These are phyloP conservation scores for Aspergillus fumigatus DNA, from an alignment of 2,329 filamentous ascomycete species.

Conservation along the genomic window DNA sequence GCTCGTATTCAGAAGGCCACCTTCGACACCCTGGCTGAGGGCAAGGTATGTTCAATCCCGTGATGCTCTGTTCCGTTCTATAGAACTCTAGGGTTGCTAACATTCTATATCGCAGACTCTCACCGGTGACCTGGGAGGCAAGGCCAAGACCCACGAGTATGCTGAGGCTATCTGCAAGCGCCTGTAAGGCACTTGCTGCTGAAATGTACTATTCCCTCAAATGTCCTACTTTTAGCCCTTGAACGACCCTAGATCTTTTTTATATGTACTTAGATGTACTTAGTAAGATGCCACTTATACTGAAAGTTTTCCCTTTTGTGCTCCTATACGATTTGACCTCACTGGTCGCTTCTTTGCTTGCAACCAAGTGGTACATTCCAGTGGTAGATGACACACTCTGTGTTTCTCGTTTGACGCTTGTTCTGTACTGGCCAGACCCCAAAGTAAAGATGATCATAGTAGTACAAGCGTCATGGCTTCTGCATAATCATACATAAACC, in stretches of 20 bases:
- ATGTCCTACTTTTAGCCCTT: slow-evolving; percentile 29
- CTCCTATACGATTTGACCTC: slow-evolving; percentile 4
- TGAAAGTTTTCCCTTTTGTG: slow-evolving; percentile 5
- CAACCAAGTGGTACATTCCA: background rate
- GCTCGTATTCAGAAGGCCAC: slow-evolving; percentile 87
- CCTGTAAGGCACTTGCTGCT: slow-evolving; percentile 38
- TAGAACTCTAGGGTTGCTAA: slow-evolving; percentile 6
- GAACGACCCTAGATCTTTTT: slow-evolving; percentile 36
- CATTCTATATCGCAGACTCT: slow-evolving; percentile 51
- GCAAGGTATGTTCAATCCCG: slow-evolving; percentile 58
- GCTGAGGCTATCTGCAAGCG: slow-evolving; percentile 81
- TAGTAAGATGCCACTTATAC: slow-evolving; percentile 21
- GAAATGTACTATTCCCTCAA: slow-evolving; percentile 34
- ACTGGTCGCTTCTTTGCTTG: background rate
- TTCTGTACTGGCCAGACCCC: background rate
- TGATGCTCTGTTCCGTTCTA: background rate
- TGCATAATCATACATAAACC: background rate
- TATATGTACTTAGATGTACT: slow-evolving; percentile 32
- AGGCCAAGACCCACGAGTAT: slow-evolving; percentile 93
- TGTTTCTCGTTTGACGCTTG: background rate
- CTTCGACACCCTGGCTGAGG: slow-evolving; percentile 91
- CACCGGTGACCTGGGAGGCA: slow-evolving; percentile 93
- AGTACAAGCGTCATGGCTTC: background rate
- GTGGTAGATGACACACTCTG: background rate
- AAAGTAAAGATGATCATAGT: background rate